Conservation (phyloP, 352 stramenopile species). For the Globisporangium viniferum region DNA sequence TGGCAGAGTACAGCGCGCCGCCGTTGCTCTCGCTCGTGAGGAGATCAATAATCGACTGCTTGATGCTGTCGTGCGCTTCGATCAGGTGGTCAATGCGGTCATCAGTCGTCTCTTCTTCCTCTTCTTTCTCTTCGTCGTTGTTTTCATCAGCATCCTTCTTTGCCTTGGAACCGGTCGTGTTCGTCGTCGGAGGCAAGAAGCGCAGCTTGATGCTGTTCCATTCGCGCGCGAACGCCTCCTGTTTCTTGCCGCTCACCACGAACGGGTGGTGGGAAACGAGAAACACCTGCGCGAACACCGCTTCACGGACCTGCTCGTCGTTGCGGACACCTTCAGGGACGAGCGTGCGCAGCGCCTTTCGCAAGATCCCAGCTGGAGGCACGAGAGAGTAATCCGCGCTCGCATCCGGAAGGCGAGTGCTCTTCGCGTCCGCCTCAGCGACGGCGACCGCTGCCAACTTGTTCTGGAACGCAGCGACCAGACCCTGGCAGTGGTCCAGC, state of each 20-base stretch:
- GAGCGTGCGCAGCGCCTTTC: constrained; percentile 55
- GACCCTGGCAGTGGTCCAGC: constrained; percentile 46
- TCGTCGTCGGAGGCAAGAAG: constrained; percentile 36
- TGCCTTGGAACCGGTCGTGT: neutral
- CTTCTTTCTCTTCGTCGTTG: constrained; percentile 30
- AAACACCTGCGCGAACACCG: constrained; percentile 49
- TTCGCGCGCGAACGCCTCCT: constrained; percentile 48
- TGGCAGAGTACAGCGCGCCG: constrained; percentile 57
- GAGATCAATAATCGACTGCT: constrained; percentile 45
- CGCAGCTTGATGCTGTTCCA: constrained; percentile 62
- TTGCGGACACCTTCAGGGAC: constrained; percentile 36
- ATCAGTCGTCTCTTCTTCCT: constrained; percentile 39
- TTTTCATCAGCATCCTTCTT: constrained; percentile 13
- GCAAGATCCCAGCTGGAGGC: constrained; percentile 54
- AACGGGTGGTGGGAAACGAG: constrained; percentile 74
- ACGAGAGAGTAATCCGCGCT: constrained; percentile 22
- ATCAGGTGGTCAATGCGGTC: constrained; percentile 82
- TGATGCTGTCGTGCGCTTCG: constrained; percentile 60
- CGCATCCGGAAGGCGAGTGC: constrained; percentile 21
- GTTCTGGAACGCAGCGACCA: constrained; percentile 52
- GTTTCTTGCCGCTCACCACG: constrained; percentile 57
- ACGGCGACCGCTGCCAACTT: constrained; percentile 47
- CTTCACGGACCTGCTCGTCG: constrained; percentile 30
- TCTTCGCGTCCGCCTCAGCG: constrained; percentile 32
- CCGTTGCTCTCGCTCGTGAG: constrained; percentile 31